Conservation (phyloP, 805 yeast species). For the Ogataea degrootiae region DNA sequence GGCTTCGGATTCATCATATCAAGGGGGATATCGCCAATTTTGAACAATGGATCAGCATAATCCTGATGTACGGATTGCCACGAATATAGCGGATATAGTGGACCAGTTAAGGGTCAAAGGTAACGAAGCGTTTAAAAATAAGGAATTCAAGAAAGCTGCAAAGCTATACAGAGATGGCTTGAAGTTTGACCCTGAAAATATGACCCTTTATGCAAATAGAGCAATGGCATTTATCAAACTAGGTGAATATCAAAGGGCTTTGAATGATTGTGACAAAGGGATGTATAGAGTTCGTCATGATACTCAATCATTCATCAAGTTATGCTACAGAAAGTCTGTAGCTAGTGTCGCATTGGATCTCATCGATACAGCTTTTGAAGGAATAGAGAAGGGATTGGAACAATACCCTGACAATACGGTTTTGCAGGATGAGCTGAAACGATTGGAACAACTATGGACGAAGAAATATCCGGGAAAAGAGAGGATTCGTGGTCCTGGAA, state of each 20-base stretch:
- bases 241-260: constrained; percentile 43
- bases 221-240: constrained; percentile 61
- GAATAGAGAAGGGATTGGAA: constrained; percentile 28
- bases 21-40: no score
- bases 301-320: constrained; percentile 38
- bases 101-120: constrained; percentile 42
- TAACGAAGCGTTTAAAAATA: constrained; percentile 43
- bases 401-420: not conserved
- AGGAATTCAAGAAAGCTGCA: constrained; percentile 47
- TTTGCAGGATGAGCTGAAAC: not conserved
- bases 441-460: not conserved
- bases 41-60: not conserved
- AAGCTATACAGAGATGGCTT: constrained; percentile 54
- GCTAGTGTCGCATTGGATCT: constrained; percentile 32
- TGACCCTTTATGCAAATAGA: constrained; percentile 61
- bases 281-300: constrained; percentile 23
- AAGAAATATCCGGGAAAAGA: no score
- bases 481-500: no score
- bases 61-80: not conserved
- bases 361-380: constrained; percentile 24
- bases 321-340: constrained; percentile 46
- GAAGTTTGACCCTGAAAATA: constrained; percentile 39
- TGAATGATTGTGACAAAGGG: constrained; percentile 47
- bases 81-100: constrained; percentile 10
- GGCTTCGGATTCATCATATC: no score